phyloP scores from a whole-genome alignment of 331 rosid genomes.

The Phaseolus coccineus region DNA sequence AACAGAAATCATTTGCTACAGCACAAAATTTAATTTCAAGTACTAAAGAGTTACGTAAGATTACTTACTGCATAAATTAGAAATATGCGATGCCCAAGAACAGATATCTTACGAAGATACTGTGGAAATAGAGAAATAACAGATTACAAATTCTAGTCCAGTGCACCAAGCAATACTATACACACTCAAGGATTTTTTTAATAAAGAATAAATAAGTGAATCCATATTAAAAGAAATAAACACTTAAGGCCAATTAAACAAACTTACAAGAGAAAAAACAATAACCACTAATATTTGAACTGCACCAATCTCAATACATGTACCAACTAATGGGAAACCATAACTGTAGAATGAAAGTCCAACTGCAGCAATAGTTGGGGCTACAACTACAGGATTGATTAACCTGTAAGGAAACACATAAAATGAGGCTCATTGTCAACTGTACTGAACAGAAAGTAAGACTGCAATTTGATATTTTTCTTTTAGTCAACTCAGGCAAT shows the following conservation, averaged over 20 bases:
- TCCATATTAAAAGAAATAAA: neutral
- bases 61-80: conserved; percentile 90
- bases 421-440: conserved; percentile 39
- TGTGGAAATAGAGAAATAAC: conserved; percentile 52
- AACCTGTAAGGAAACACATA: conserved; percentile 65
- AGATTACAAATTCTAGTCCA: conserved; percentile 14
- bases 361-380: conserved; percentile 99
- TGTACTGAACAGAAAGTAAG: conserved; percentile 35
- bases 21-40: conserved; percentile 12
- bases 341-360: conserved; percentile 96
- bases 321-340: conserved; percentile 92
- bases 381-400: conserved; percentile 95
- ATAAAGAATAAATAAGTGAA: neutral
- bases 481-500: conserved; percentile 3
- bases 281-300: conserved; percentile 92
- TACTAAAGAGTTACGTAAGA: conserved; percentile 19
- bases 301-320: conserved; percentile 95
- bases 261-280: conserved; percentile 92
- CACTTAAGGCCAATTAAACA: conserved; percentile 19
- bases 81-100: conserved; percentile 95
- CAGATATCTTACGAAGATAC: conserved; percentile 95
- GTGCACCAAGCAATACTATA: conserved; percentile 7
- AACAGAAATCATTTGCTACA: conserved; percentile 36
- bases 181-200: neutral
- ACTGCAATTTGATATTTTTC: conserved; percentile 3